These are phyloP conservation scores for Esteya vermicola DNA, from an alignment of 2,329 filamentous ascomycete genomes.

Conservation along the genomic window DNA sequence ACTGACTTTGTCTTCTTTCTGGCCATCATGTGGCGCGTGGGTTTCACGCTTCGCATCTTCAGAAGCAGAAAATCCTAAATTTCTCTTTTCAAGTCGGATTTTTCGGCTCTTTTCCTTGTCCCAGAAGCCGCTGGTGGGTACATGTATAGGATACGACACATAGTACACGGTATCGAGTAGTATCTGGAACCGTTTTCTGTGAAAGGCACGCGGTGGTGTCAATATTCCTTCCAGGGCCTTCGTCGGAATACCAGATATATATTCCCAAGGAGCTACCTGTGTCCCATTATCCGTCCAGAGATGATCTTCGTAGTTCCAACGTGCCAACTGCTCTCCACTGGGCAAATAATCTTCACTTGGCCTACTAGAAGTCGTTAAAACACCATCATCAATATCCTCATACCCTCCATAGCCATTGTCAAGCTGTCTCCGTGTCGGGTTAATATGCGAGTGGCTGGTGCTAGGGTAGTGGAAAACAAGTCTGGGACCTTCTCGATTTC, in stretches of 20 bases:
- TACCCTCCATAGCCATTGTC: slow-evolving; percentile 28
- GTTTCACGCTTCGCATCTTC: slow-evolving; percentile 11
- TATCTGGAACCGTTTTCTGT: slow-evolving; percentile 72
- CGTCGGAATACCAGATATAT: slow-evolving; percentile 59
- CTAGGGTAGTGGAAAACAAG: slow-evolving; percentile 84
- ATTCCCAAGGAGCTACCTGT: slow-evolving; percentile 54
- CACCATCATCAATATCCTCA: slow-evolving; percentile 36
- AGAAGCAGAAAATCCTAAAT: slow-evolving; percentile 5
- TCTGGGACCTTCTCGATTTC: slow-evolving; percentile 63
- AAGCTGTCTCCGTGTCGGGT: slow-evolving; percentile 13
- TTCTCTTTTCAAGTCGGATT: too few relatives aligned
- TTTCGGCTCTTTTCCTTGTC: slow-evolving; percentile 30
- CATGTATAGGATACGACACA: slow-evolving; percentile 71
- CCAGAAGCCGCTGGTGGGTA: slow-evolving; percentile 66
- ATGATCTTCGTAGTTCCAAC: slow-evolving; percentile 39
- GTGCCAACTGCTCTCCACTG: slow-evolving; percentile 24
- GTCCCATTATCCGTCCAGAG: slow-evolving; percentile 39
- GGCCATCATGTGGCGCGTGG: slow-evolving; percentile 11
- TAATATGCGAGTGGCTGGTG: slow-evolving; percentile 27
- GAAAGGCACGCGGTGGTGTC: slow-evolving; percentile 59
- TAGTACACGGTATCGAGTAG: slow-evolving; percentile 68
- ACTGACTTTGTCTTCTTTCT: slow-evolving; percentile 44
- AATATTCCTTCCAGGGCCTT: slow-evolving; percentile 68
- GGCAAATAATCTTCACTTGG: slow-evolving; percentile 17
- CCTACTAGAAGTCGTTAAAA: slow-evolving; percentile 19